phyloP scores from a whole-genome alignment of 2,329 filamentous ascomycete species.

The Neocatenulostroma microsporum region DNA sequence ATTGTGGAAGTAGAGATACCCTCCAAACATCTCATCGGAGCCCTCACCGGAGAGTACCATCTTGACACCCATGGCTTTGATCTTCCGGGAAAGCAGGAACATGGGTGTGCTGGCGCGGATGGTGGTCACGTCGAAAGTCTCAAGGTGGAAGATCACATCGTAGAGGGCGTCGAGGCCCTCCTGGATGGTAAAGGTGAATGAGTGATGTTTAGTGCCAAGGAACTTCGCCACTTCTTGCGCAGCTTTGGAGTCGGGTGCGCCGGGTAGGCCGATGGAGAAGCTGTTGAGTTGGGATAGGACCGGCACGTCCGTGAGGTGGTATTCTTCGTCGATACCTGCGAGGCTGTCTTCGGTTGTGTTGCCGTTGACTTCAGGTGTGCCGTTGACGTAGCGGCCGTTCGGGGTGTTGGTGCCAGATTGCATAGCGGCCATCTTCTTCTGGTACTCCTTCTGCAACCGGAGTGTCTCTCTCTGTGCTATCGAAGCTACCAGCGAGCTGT shows the following conservation, averaged over 20 bases:
- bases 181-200: constrained; percentile 96
- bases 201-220: constrained; percentile 94
- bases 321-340: constrained; percentile 89
- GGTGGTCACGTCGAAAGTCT: constrained; percentile 96
- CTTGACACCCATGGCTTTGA: constrained; percentile 99
- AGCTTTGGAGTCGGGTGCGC: constrained; percentile 84
- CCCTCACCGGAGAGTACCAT: constrained; percentile 98
- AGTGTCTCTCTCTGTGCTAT: constrained; percentile 88
- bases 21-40: constrained; percentile 95
- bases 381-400: constrained; percentile 33
- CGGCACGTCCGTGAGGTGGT: constrained; percentile 81
- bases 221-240: constrained; percentile 92
- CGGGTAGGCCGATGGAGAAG: constrained; percentile 94
- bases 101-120: constrained; percentile 98
- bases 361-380: constrained; percentile 35
- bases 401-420: constrained; percentile 24
- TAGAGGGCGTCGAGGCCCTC: constrained; percentile 94
- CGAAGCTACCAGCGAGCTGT: constrained; percentile 88
- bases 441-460: constrained; percentile 39
- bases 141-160: constrained; percentile 96
- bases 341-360: constrained; percentile 59
- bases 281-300: constrained; percentile 94
- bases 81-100: constrained; percentile 96
- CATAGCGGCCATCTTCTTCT: constrained; percentile 34
- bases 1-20: constrained; percentile 97